phyloP scores from a whole-genome alignment of 768 basidiomycete species.

The Porpolomopsis calyptriformis region DNA sequence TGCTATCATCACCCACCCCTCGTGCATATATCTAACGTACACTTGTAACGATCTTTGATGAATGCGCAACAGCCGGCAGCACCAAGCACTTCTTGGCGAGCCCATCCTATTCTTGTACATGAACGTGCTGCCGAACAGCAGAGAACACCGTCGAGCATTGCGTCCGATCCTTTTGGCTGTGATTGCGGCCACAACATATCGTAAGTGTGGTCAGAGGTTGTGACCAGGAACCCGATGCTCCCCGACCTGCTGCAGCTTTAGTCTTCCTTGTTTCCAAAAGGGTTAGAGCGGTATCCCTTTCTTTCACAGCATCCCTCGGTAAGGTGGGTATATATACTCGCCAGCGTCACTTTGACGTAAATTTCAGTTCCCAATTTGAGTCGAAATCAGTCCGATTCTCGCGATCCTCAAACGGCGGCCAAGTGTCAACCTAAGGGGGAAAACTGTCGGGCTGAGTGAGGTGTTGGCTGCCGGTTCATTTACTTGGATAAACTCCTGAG shows the following conservation, averaged over 20 bases:
- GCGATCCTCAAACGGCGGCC: too few species aligned
- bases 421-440: not conserved
- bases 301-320: not conserved
- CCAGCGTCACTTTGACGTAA: too few species aligned
- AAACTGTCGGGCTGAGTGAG: too few species aligned
- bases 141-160: not conserved
- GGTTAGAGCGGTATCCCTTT: not conserved
- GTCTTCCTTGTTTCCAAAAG: not conserved
- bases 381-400: too few species aligned
- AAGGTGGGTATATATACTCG: too few species aligned
- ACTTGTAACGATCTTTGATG: slow-evolving; percentile 9
- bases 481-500: too few species aligned
- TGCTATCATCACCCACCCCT: slow-evolving; percentile 13
- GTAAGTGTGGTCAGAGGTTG: not conserved
- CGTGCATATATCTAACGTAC: slow-evolving; percentile 9
- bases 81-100: too few species aligned
- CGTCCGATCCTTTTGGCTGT: not conserved
- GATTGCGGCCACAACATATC: not conserved
- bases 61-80: slow-evolving; percentile 3
- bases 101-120: too few species aligned
- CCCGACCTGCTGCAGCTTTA: not conserved
- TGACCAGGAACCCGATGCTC: not conserved
- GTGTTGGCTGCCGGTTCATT: too few species aligned
- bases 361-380: too few species aligned
- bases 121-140: too few species aligned